A percentile compares a stretch with the other conserved stretches of the same genome.
Evolutionary conservation across 352 stramenopile genomes (phyloP).

Genomic region (Blastocystis sp.): DNA sequence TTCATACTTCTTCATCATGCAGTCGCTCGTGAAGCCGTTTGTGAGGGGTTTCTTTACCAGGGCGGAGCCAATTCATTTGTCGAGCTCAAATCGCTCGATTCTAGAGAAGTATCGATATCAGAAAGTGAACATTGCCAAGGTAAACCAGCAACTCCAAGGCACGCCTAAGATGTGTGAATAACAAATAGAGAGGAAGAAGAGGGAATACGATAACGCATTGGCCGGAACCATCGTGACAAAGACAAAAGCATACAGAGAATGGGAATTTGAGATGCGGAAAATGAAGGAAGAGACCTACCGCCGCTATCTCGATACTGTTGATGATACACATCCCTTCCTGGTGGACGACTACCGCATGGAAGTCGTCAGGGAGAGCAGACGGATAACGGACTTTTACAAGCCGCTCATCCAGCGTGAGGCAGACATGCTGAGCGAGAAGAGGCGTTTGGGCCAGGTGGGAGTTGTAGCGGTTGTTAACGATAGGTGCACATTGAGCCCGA

Average conservation of each 20-base stretch:
- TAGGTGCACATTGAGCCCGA: slow-evolving; percentile 59
- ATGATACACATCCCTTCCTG: slow-evolving; percentile 49
- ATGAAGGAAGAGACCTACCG: slow-evolving; percentile 29
- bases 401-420: slow-evolving; percentile 39
- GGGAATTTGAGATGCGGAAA: slow-evolving; percentile 42
- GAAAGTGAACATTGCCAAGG: not conserved
- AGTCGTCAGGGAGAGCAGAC: slow-evolving; percentile 13
- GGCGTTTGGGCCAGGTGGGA: not conserved
- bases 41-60: not conserved
- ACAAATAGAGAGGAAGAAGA: slow-evolving; percentile 39
- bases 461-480: not conserved
- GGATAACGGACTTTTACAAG: slow-evolving; percentile 25
- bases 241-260: slow-evolving; percentile 44
- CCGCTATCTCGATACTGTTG: slow-evolving; percentile 32
- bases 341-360: slow-evolving; percentile 66
- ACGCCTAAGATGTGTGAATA: not conserved
- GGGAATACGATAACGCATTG: slow-evolving; percentile 25
- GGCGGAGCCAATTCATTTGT: not conserved
- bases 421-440: slow-evolving; percentile 37
- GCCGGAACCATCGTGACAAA: slow-evolving; percentile 25
- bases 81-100: slow-evolving; percentile 1
- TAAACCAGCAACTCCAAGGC: not conserved
- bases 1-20: not conserved
- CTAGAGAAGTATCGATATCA: slow-evolving; percentile 41
- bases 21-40: not conserved